These are phyloP conservation scores for Euclidium syriacum DNA, from an alignment of 345 rosid genomes.

Conservation along the genomic window DNA sequence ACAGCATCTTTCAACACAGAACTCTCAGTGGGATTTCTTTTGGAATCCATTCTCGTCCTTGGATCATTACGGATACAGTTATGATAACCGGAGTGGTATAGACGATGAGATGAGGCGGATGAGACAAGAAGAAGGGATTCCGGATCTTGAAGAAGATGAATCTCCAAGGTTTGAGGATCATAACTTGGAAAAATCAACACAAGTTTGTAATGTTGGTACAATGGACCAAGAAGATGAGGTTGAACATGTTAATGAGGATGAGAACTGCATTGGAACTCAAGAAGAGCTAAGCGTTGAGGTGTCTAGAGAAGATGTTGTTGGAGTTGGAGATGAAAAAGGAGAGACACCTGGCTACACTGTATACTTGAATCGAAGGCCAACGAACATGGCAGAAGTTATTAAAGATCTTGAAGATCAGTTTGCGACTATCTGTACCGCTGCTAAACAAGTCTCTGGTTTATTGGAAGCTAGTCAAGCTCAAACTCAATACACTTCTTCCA, in stretches of 20 bases:
- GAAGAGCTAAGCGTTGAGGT: not conserved
- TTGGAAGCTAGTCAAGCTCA: constrained; percentile 67
- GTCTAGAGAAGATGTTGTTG: constrained; percentile 32
- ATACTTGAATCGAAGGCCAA: constrained; percentile 75
- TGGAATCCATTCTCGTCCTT: constrained; percentile 93
- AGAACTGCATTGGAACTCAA: constrained; percentile 29
- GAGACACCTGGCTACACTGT: constrained; percentile 83
- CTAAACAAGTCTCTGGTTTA: constrained; percentile 62
- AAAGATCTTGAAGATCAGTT: constrained; percentile 90
- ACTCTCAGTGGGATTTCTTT: constrained; percentile 88
- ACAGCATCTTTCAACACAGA: constrained; percentile 74
- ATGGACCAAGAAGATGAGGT: constrained; percentile 46
- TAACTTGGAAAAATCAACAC: constrained; percentile 27
- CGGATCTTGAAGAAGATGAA: constrained; percentile 72
- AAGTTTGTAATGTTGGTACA: constrained; percentile 22
- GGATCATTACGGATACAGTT: constrained; percentile 62
- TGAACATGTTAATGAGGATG: constrained; percentile 44
- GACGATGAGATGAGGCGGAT: constrained; percentile 67
- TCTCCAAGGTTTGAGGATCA: constrained; percentile 30
- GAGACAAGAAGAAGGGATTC: constrained; percentile 89
- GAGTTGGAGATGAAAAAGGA: constrained; percentile 36
- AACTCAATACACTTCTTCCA: constrained; percentile 49
- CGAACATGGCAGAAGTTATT: constrained; percentile 85
- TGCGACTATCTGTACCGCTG: constrained; percentile 49
- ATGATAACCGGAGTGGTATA: constrained; percentile 34